A percentile compares a stretch with the other conserved stretches of the same genome.
These are phyloP conservation scores for Globisporangium middletonii DNA, from an alignment of 352 stramenopile genomes.

Conservation along the genomic window DNA sequence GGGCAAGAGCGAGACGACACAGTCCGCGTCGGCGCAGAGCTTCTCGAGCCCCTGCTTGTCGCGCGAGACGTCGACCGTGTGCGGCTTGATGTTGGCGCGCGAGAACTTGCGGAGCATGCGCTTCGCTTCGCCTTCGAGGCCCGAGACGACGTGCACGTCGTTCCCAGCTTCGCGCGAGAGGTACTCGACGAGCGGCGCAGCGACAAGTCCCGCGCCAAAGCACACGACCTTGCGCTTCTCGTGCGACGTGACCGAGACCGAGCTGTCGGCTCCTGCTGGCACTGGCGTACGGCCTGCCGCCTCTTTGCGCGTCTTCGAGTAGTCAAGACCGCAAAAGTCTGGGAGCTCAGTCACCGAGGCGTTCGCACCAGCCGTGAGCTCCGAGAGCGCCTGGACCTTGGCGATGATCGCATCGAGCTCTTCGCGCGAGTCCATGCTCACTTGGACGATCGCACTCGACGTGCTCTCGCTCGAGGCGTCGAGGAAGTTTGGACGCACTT, in stretches of 20 bases:
- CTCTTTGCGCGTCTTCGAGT: conserved; percentile 68
- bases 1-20: conserved; percentile 93
- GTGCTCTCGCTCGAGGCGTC: conserved; percentile 30
- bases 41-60: conserved; percentile 53
- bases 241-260: conserved; percentile 30
- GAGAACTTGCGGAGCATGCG: conserved; percentile 64
- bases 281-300: conserved; percentile 21
- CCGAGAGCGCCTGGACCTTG: conserved; percentile 81
- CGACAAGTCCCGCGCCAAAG: conserved; percentile 82
- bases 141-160: conserved; percentile 71
- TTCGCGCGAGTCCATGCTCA: conserved; percentile 68
- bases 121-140: conserved; percentile 62
- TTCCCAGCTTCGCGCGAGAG: conserved; percentile 66
- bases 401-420: conserved; percentile 80
- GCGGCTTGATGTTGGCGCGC: conserved; percentile 57
- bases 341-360: conserved; percentile 79
- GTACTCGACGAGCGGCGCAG: conserved; percentile 82
- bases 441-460: conserved; percentile 75
- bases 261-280: conserved; percentile 9
- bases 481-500: conserved; percentile 80
- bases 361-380: conserved; percentile 81
- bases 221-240: conserved; percentile 85
- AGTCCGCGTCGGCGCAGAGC: conserved; percentile 78
- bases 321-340: conserved; percentile 71
- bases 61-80: conserved; percentile 74